Evolutionary conservation across 352 stramenopile genomes (phyloP), one percentile per base, ranked within the genome.

Genomic region (Phytopythium sindhum): DNA sequence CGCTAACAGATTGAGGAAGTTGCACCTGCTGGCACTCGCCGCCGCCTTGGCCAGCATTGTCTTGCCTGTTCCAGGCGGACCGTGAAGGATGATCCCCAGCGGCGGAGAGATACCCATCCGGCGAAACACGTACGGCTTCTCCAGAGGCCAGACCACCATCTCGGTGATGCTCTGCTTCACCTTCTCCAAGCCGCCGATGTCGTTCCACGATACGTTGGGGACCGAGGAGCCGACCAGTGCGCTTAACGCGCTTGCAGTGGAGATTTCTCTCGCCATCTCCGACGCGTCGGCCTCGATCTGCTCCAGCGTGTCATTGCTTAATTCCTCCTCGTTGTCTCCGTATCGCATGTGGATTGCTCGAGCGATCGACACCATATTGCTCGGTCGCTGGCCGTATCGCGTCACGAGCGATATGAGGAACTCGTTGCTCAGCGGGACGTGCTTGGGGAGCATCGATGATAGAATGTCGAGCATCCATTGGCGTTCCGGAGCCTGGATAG

Each of bases 141-240:
- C 85, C 28, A 94, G 64, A 15, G 87, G 87, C 87, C 87, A 96
- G 23, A 96, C 87, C 4, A 91, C 85, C 85, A 92, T 96, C 63
- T 96, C 87, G 28, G 88, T 63, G 24, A 96, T 64, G 8, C 63
- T 82, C 63, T 94, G 85, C 61, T 96, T 96, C 57, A 93, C 79
- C 31, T 62, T 56, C 15, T 81, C 71, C 5, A 91, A 65, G 0
- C 87, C 87, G 26, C 87, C 87, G 48, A 96, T 96, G 39, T 93
- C 84, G 1, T 73, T 52, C 87, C 87, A 96, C 23, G 64, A 72
- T 8, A 95, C 83, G 23, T 82, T 76, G 15, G 84, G 84, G 0
- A 91, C 72, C 0, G 72, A 86, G 4, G 81, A 78, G 15, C 69
- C 70, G 1, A 91, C 55, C 0, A 70, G 70, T 17, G 81, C 61